Percentiles rank a stretch among this genome's conserved stretches.
phyloP scores from a whole-genome alignment of 768 basidiomycete genomes.

The Leccinum variicolor region DNA sequence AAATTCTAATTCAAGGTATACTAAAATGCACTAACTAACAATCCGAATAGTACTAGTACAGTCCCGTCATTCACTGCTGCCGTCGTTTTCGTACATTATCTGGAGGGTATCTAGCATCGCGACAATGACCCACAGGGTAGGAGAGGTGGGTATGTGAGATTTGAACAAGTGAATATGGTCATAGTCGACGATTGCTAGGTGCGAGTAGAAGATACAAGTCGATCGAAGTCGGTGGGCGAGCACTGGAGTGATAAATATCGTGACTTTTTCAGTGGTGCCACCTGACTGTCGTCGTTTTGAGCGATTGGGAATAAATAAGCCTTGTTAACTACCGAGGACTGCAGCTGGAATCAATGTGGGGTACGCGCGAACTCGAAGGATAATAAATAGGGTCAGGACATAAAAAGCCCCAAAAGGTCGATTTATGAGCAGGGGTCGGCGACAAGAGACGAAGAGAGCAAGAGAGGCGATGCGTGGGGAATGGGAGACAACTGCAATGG shows the following conservation, averaged over 20 bases:
- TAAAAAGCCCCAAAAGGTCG: neutral
- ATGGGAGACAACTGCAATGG: conserved; percentile 23
- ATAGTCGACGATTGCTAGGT: conserved; percentile 23
- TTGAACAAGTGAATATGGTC: conserved; percentile 25
- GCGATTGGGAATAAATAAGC: conserved; percentile 30
- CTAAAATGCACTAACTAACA: conserved; percentile 30
- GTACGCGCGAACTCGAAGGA: conserved; percentile 21
- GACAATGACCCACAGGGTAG: conserved; percentile 23
- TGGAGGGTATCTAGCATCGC: conserved; percentile 33
- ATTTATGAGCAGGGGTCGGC: conserved; percentile 22
- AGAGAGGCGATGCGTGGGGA: conserved; percentile 26
- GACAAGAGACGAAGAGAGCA: conserved; percentile 20
- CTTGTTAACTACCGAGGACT: conserved; percentile 17
- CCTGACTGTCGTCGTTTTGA: conserved; percentile 28
- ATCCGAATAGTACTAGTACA: conserved; percentile 32
- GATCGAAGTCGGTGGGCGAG: conserved; percentile 8
- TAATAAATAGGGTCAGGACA: conserved; percentile 31
- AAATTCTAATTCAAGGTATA: conserved; percentile 37
- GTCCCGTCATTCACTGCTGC: conserved; percentile 28
- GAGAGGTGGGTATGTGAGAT: conserved; percentile 13
- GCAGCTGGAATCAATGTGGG: conserved; percentile 3
- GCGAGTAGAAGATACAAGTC: conserved; percentile 31
- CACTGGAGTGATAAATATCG: conserved; percentile 25
- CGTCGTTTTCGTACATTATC: conserved; percentile 27
- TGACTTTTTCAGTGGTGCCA: conserved; percentile 19